These are phyloP conservation scores for Tulasnella calospora DNA, from an alignment of 768 basidiomycete species.

Conservation along the genomic window DNA sequence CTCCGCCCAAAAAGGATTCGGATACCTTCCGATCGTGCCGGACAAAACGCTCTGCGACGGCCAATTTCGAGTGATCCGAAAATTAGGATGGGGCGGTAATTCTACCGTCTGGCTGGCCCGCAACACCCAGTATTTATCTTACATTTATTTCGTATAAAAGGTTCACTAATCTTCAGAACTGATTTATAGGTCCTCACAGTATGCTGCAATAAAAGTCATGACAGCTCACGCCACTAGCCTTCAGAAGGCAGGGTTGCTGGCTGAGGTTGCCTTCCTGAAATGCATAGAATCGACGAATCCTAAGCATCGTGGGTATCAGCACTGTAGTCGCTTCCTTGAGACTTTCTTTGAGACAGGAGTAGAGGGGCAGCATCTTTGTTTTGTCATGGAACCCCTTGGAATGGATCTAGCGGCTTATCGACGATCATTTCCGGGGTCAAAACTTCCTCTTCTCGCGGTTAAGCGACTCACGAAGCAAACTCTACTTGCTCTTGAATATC, in stretches of 20 bases:
- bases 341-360: not conserved
- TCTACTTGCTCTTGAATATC: conserved; percentile 22
- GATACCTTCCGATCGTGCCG: conserved; percentile 1
- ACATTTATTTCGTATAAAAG: not conserved
- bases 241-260: not conserved
- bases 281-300: not conserved
- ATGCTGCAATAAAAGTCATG: conserved; percentile 19
- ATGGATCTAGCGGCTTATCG: not conserved
- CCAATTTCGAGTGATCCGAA: conserved; percentile 6
- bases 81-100: conserved; percentile 14
- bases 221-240: not conserved
- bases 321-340: not conserved
- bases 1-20: not conserved
- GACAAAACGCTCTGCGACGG: not conserved
- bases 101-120: conserved; percentile 14
- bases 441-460: not conserved
- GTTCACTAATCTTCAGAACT: not conserved
- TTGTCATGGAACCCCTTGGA: conserved; percentile 16
- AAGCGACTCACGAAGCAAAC: conserved; percentile 15
- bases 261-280: conserved; percentile 4
- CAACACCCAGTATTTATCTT: not conserved
- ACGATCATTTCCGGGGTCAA: not conserved
- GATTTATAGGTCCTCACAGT: not conserved
- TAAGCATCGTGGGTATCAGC: conserved; percentile 3
- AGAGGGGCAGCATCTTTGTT: not conserved